Evolutionary conservation across 2,329 filamentous ascomycete species (phyloP), one percentile per base, ranked within the genome.

Genomic region (Pseudogymnoascus sp.): DNA sequence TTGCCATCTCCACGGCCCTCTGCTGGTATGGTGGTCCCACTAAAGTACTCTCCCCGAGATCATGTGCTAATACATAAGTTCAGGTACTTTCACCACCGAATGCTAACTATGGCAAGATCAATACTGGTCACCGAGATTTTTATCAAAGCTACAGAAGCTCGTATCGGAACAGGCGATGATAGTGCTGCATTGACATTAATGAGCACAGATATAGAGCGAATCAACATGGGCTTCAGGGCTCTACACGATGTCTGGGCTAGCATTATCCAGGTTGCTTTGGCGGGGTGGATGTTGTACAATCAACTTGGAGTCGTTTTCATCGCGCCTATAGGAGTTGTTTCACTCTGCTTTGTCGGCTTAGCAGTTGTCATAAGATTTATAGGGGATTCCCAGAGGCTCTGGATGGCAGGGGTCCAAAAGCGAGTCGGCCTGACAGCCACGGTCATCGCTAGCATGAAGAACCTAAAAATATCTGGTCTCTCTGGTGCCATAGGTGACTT

Each of bases 221-320:
- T 67, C 21, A 35, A 60, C 3, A 39, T 36, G 4, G 65, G 64
- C 5, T 12, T 65, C 10, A 40, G 59, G 2, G 18, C 45, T 0
- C 5, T 66, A 7, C 65, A 66, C 21, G 63, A 65, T 10, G 25
- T 64, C n/a, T 67, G 65, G 65, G 65, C 65, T 13, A 67, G 65
- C 27, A 55, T 60, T 10, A 58, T 66, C 8, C 63, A 67, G 48
- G 62, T 61, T 15, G 39, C 37, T 21, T 15, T 67, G 10, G 65
- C 65, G 4, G 18, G 40, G 5, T 67, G 63, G 60, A 31, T 67
- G 4, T 35, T 67, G 2, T 42, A 66, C 13, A 55, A 58, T 15
- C 58, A 67, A 58, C 66, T 84, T 0, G 80, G 81, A 0, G 69
- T 72, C 0, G 78, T 79, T 0, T 83, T 79, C 39, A 68, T 77